Evolutionary conservation across 2,329 filamentous ascomycete species (phyloP), one percentile per base, ranked within the genome.

Genomic region (Arachnopeziza araneosa): DNA sequence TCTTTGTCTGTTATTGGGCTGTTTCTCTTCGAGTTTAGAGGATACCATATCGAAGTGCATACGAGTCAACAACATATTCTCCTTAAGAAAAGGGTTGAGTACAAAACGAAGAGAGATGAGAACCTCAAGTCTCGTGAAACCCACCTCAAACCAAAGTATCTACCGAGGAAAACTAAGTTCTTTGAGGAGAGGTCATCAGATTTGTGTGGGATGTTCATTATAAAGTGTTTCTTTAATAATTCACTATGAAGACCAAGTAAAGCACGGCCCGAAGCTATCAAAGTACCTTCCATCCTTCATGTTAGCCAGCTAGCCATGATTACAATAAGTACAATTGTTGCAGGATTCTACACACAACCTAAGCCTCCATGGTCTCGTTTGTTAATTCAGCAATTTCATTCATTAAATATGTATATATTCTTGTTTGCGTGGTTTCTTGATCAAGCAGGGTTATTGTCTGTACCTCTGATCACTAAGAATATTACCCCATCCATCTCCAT

Each of bases 401-500:
- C 12, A 17, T 17, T 14, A 4, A 5, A 44, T 19, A 44, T 19
- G 17, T 44, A 12, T 19, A 19, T 6, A 14, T 44, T 19, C 36
- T 44, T 44, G 36, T 5, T 6, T 19, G 36, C 6, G 17, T 14
- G 17, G 36, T 7, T 44, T 12, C 4, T 14, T 14, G 17, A 44
- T 44, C 10, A 44, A 44, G 17, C 6, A 7, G 12, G 17, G 17
- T 19, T 44, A 44, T 44, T 44, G 36, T 19, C 36, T 44, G 17
- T 54, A 63, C 32, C 63, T 57, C 54, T 59, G 64, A 60, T 69
- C 65, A 8, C 44, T 24, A 9, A 68, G 52, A 55, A 63, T 64
- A 49, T 63, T 65, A 58, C 56, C 64, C 68, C 68, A 70, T 23
- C 66, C 64, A 52, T 65, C 65, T 14, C 62, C 62, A 30, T 68